These are phyloP conservation scores for Vigna mungo DNA, from an alignment of 306 rosid genomes.

Conservation along the genomic window DNA sequence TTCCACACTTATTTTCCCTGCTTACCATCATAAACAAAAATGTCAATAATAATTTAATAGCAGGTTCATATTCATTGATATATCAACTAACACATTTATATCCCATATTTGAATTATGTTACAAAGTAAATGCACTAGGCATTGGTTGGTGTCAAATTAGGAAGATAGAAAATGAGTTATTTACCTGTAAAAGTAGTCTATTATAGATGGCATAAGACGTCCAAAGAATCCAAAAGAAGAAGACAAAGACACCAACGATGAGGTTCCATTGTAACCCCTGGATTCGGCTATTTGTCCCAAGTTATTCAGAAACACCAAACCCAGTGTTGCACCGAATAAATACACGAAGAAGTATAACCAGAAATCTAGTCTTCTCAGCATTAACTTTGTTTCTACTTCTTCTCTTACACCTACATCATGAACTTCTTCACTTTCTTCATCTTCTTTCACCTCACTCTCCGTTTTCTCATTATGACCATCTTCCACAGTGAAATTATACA, in stretches of 20 bases:
- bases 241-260: conserved; percentile 75
- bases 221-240: conserved; percentile 91
- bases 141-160: background rate
- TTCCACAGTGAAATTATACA: conserved; percentile 52
- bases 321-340: conserved; percentile 71
- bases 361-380: conserved; percentile 74
- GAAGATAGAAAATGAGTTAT: background rate
- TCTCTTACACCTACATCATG: conserved; percentile 46
- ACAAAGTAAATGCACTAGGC: conserved; percentile 18
- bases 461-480: conserved; percentile 38
- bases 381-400: conserved; percentile 69
- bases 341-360: conserved; percentile 78
- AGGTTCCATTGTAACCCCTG: conserved; percentile 57
- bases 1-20: conserved; percentile 53
- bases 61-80: conserved; percentile 8
- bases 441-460: conserved; percentile 12
- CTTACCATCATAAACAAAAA: background rate
- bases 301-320: conserved; percentile 76
- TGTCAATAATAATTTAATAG: background rate
- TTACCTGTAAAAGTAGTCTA: conserved; percentile 71
- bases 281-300: conserved; percentile 91
- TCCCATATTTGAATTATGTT: conserved; percentile 4
- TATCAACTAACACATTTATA: conserved; percentile 44
- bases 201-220: conserved; percentile 74
- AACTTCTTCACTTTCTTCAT: conserved; percentile 17